Conservation (phyloP, 73 alveolate species). For the Paramecium octaurelia region DNA sequence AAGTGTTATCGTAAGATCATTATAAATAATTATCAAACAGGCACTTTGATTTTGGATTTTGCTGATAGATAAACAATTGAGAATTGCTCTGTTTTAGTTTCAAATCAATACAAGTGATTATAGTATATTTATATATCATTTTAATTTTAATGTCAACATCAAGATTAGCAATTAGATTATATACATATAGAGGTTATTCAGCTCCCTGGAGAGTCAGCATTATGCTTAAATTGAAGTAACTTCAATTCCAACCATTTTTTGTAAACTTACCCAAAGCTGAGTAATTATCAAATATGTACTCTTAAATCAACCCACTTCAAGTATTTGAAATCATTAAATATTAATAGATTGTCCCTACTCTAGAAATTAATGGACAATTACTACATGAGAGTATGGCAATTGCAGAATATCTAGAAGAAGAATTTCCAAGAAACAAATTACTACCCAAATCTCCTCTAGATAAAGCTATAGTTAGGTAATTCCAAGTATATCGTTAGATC, state of each 20-base stretch:
- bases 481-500: constrained; percentile 53
- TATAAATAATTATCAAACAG: neutral
- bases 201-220: neutral
- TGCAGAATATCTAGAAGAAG: constrained; percentile 78
- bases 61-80: constrained; percentile 5
- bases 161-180: constrained; percentile 8
- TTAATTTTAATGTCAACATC: neutral
- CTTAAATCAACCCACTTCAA: constrained; percentile 70
- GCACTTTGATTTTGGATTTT: neutral
- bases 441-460: constrained; percentile 65
- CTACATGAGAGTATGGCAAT: constrained; percentile 74
- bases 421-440: constrained; percentile 63
- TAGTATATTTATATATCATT: neutral
- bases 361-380: constrained; percentile 21
- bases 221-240: neutral
- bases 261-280: neutral
- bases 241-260: neutral
- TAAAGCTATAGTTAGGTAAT: constrained; percentile 41
- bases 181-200: constrained; percentile 20
- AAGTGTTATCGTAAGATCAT: neutral
- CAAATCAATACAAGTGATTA: neutral
- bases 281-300: neutral
- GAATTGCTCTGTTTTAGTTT: constrained; percentile 5
- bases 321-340: constrained; percentile 5
- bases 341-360: constrained; percentile 62